Conservation (phyloP, 106 monocot genomes). For the Cymbidium sinense region DNA sequence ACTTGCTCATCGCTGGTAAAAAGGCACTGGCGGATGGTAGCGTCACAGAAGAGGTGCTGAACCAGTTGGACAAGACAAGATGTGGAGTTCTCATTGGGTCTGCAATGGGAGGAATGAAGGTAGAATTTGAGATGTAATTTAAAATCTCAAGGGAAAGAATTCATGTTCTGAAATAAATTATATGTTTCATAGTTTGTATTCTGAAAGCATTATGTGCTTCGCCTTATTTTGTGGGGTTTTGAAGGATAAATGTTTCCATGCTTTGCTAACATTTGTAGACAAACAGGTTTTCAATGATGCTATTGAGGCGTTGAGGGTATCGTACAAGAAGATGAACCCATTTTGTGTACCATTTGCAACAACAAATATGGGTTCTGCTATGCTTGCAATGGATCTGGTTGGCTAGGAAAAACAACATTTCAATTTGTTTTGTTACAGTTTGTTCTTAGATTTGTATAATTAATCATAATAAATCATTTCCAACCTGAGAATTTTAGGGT, state of each 20-base stretch:
- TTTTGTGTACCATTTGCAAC: slow-evolving; percentile 88
- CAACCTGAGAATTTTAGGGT: slow-evolving; percentile 23
- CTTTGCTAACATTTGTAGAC: not conserved
- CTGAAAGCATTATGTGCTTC: not conserved
- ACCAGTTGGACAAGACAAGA: slow-evolving; percentile 42
- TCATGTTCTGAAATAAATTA: not conserved
- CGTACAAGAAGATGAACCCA: slow-evolving; percentile 82
- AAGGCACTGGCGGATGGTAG: slow-evolving; percentile 59
- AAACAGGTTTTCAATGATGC: slow-evolving; percentile 75
- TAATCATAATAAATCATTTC: slow-evolving; percentile 1
- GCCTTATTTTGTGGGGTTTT: not conserved
- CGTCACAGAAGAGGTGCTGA: slow-evolving; percentile 43
- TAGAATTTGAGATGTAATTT: slow-evolving; percentile 4
- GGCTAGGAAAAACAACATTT: not conserved
- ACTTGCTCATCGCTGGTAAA: slow-evolving; percentile 61
- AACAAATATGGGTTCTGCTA: slow-evolving; percentile 85
- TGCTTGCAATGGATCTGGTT: slow-evolving; percentile 88
- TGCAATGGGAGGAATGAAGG: slow-evolving; percentile 76
- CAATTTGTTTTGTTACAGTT: not conserved
- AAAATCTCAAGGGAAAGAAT: not conserved
- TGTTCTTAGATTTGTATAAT: not conserved
- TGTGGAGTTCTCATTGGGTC: slow-evolving; percentile 73
- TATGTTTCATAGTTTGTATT: not conserved
- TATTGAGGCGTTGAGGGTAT: slow-evolving; percentile 71
- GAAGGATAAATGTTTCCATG: not conserved